Evolutionary conservation across 768 basidiomycete genomes (phyloP), one percentile per base, ranked within the genome.

Genomic region (Podaxis sp.): DNA sequence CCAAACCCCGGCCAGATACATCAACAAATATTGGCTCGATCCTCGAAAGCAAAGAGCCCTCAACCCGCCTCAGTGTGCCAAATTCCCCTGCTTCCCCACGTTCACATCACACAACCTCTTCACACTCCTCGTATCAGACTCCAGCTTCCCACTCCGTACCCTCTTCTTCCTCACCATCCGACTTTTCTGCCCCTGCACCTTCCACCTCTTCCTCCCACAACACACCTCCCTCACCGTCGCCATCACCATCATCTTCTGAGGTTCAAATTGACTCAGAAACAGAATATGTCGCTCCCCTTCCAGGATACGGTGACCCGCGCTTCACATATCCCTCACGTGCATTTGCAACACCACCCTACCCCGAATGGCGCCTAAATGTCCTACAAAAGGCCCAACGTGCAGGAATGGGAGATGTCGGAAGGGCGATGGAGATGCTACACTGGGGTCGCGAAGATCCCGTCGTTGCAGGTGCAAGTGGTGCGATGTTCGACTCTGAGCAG

Each of bases 321-420:
- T 59, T 59, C 25, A 64, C 57, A 53, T 57, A 57, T n/a, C 63
- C 58, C 2, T 64, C 57, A 11, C 33, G 66, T 33, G 66, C 69
- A 13, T 74, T 77, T 17, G 75, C 77, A 3, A 77, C 81, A 0
- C 70, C 87, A 1, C 82, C 81, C 0, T 90, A 87, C 69, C 89
- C 89, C 0, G 88, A 89, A 65, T 91, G 89, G 89, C 81, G 88
- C 0, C 67, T 76, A 0, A 76, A 77, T 2, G 68, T 85, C 0
- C 76, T 84, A 1, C 73, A 77, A 43, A 77, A 80, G 46, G 88
- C 88, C 0, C 79, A 81, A 11, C 77, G 78, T 29, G 82, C 86
- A 12, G 86, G 87, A 0, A 74, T 87, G 69, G 84, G 88, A 0
- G 79, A 85, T n/a, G 75, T 84, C 0, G 80, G 82, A 0, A 76